These are phyloP conservation scores for Ophiostoma montium DNA, from an alignment of 2,329 filamentous ascomycete species.

Conservation along the genomic window DNA sequence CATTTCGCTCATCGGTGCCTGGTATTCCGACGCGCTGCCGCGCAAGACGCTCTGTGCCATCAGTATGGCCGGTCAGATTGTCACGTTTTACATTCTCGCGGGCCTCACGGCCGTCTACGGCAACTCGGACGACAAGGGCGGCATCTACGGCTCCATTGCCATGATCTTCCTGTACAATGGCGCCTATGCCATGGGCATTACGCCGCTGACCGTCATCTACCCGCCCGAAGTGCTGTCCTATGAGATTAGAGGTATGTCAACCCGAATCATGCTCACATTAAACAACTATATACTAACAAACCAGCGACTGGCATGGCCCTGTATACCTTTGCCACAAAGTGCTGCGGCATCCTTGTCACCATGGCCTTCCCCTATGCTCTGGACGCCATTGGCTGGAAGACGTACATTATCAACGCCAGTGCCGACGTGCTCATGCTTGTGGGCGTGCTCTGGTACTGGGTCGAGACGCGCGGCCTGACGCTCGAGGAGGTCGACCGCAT, in stretches of 20 bases:
- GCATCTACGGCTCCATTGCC: background rate
- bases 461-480: constrained; percentile 10
- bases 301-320: background rate
- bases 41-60: constrained; percentile 3
- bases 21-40: background rate
- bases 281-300: background rate
- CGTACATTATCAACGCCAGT: constrained; percentile 14
- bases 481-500: constrained; percentile 36
- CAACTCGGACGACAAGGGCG: background rate
- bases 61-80: constrained; percentile 5
- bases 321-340: background rate
- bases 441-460: constrained; percentile 17
- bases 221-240: constrained; percentile 9
- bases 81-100: constrained; percentile 2
- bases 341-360: background rate
- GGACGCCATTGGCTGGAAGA: constrained; percentile 13
- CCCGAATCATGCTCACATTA: background rate
- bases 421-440: constrained; percentile 8
- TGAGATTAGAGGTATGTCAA: background rate
- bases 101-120: constrained; percentile 4
- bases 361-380: constrained; percentile 8
- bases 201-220: constrained; percentile 15
- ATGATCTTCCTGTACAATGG: constrained; percentile 9
- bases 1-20: background rate
- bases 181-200: constrained; percentile 26